Base-by-base conservation (phyloP, 1,284 basidiomycete genomes). In the Leccinum subspadiceum region DNA sequence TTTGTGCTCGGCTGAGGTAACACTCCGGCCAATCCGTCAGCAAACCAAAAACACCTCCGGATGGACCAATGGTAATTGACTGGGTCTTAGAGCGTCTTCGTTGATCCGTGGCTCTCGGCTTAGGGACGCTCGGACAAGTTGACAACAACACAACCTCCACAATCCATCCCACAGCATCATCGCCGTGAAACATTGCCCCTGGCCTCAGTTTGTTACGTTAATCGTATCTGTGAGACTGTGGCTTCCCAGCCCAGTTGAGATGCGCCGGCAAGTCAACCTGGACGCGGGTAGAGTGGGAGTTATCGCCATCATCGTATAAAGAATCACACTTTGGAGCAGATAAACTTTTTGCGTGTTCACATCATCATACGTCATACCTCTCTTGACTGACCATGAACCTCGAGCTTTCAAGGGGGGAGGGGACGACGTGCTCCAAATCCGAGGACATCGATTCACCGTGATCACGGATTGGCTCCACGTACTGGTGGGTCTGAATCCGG, bases 121-220 rank as follows among this genome's bases (percentile, higher is more conserved):
- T 50, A 49, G 51, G 17, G 37, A 35, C 31, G 37, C 52, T 53
- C 17, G 50, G 51, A 24, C 15, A 39, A 35, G 50, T 20, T 44
- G n/a, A n/a, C 37, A 39, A n/a, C 37, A 39, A 31, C 7, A 52
- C 54, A 13, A 15, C 20, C 26, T 26, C 20, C 31, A n/a, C 48
- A 33, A n/a, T 48, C 54, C 35, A 26, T 51, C 15, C 17, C 58
- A 31, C 56, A 41, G 33, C 17, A 17, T 24, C 20, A 10, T 35
- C 20, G 31, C 29, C 12, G 13, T 54, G 54, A 58, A 59, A 59
- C 29, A 24, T 15, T 54, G 10, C 10, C 51, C 3, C 31, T n/a
- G 3, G 24, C 48, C 46, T 41, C 35, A 12, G 12, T 49, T 5
- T 4, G 17, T 70, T 68, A 67, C 66, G 68, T 68, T 41, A 54